phyloP scores from a whole-genome alignment of 352 stramenopile species.

The Pythium pyrilobum region DNA sequence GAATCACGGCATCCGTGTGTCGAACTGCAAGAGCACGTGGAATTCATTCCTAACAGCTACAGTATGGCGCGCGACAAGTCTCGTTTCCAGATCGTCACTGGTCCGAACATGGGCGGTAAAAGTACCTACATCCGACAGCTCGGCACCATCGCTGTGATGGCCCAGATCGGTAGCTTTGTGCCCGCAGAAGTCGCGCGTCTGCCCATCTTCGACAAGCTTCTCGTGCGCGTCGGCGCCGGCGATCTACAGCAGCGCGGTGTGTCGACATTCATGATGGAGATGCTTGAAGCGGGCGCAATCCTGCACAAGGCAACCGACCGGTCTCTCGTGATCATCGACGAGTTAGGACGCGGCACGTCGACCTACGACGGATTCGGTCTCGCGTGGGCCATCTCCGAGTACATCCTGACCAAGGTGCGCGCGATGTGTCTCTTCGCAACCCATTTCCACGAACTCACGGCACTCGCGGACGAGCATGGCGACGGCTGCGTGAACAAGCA shows the following conservation, averaged over 20 bases:
- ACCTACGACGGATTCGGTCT: conserved; percentile 98
- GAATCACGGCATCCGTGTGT: conserved; percentile 96
- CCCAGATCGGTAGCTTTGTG: conserved; percentile 97
- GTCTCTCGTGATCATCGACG: conserved; percentile 99
- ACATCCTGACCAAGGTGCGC: conserved; percentile 91
- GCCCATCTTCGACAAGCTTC: conserved; percentile 94
- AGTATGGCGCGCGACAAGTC: conserved; percentile 75
- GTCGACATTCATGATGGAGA: conserved; percentile 99
- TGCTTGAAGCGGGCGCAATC: conserved; percentile 98
- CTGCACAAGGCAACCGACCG: conserved; percentile 90
- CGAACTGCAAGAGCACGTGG: conserved; percentile 94
- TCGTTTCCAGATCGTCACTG: conserved; percentile 95
- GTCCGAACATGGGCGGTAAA: conserved; percentile 99
- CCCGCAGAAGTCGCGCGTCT: conserved; percentile 89
- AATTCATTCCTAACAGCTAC: conserved; percentile 99
- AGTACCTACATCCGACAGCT: conserved; percentile 98
- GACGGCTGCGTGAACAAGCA: conserved; percentile 94
- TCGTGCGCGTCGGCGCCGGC: conserved; percentile 95
- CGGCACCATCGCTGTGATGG: conserved; percentile 93
- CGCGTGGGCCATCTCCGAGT: conserved; percentile 97
- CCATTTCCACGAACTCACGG: conserved; percentile 99
- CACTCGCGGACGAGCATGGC: conserved; percentile 72
- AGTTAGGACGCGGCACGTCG: conserved; percentile 97
- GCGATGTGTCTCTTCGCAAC: conserved; percentile 94
- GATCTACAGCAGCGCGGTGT: conserved; percentile 97